Evolutionary conservation across 805 yeast genomes (phyloP), one percentile per base, ranked within the genome.

Genomic region (Torulaspora indica): DNA sequence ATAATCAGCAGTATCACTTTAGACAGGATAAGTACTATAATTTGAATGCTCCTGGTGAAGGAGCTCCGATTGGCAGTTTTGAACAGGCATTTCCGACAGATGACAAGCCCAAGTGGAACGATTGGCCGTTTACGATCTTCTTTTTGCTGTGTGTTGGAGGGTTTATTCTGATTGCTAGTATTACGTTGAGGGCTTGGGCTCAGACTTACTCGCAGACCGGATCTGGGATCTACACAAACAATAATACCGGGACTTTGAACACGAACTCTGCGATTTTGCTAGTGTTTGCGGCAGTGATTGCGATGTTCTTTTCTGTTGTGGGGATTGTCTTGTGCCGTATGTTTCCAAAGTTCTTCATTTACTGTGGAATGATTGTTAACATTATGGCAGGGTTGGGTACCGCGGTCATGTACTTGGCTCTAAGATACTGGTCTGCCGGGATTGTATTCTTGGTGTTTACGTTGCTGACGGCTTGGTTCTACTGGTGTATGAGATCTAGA

Each of bases 401-500:
- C 5, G 78, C 88, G 4, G 81, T 89, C 53, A 82, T 78, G 64
- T 85, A 84, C 58, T 73, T 89, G 55, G 80, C 74, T 1, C 72
- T 75, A 52, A 69, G 72, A 25, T 84, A 85, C 64, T 87, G 82
- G 71, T 81, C 91, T 4, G 91, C 95, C 0, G 96, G 88, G 2
- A 71, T 85, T 48, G 88, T 82, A 29, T 83, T 82, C 52, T 66
- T 84, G 50, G 73, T 82, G 1, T 84, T 85, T 62, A 74, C 89
- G 0, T 58, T 75, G 2, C 63, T 83, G 42, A 74, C 81, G 18
- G 86, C 85, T 6, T 79, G 76, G 71, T 76, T 81, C 58, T 87
- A 82, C 66, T 85, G 87, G 86, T 64, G 76, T 5, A 77, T 84
- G 70, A 73, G 93, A 51, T 60, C 66, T 6, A 70, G 93, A 54